Conservation (phyloP, 208 protist species). For the Phytomonas serpens region DNA sequence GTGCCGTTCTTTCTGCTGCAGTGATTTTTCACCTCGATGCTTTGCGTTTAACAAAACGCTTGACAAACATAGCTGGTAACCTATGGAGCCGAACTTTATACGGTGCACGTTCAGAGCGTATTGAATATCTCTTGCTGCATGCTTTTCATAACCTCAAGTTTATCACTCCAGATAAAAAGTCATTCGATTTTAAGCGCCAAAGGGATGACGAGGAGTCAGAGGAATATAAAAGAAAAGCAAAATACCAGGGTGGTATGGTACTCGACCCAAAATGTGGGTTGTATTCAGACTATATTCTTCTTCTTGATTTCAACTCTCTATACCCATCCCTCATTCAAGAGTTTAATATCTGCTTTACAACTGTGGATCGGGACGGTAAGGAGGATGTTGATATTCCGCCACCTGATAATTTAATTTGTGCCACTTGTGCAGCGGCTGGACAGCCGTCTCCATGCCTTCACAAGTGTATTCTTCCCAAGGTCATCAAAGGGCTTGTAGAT, state of each 20-base stretch:
- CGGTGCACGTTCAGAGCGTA: conserved; percentile 94
- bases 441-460: conserved; percentile 71
- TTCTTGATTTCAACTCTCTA: conserved; percentile 99
- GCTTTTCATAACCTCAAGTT: conserved; percentile 93
- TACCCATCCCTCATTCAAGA: conserved; percentile 99
- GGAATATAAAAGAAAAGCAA: conserved; percentile 75
- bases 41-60: conserved; percentile 97
- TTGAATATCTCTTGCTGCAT: conserved; percentile 98
- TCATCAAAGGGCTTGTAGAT: conserved; percentile 94
- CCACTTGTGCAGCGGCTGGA: conserved; percentile 42
- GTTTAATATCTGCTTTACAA: conserved; percentile 99
- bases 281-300: conserved; percentile 98
- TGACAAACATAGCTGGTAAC: conserved; percentile 96
- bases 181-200: conserved; percentile 48
- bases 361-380: conserved; percentile 69
- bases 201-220: conserved; percentile 56
- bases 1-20: conserved; percentile 61
- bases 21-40: conserved; percentile 93
- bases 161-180: conserved; percentile 93
- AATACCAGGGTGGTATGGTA: conserved; percentile 93
- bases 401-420: conserved; percentile 71
- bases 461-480: conserved; percentile 89
- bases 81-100: conserved; percentile 94
- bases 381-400: conserved; percentile 49
- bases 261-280: conserved; percentile 97